Base-by-base conservation (phyloP, 2,329 filamentous ascomycete species). In the Mycosphaerelloides madeirae region DNA sequence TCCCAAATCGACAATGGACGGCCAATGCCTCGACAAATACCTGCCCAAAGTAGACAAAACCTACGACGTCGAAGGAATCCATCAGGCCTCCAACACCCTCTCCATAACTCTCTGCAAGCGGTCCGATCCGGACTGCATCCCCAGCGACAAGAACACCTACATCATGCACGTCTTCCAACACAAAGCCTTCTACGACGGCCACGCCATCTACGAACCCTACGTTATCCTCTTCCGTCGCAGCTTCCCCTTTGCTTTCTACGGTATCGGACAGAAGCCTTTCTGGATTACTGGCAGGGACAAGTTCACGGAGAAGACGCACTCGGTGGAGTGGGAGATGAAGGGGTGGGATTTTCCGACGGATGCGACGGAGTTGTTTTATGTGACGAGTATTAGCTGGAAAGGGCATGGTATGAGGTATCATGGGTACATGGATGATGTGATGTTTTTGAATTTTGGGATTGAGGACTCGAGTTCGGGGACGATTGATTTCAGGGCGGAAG, bases 1-100 rank as follows among this genome's bases (percentile, higher is more conserved):
- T 1, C 60, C 65, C 1, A 44, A 58, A 1, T 65, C 68, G 0
- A 50, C 53, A 0, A 46, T 41, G 2, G 54, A 55, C 1, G 78
- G 65, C 9, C 51, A 58, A 28, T 81, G 78, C 53, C 63, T 80
- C 41, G 75, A 77, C 0, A 50, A 58, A 12, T 43, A 68, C 0
- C 53, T 56, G 1, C 49, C 55, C 0, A 47, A 65, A 3, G 31
- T 22, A 46, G 66, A n/a, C 38, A 38, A 42, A 18, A 14, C 14
- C 14, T 35, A 43, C 7, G 9, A 25, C 9, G 22, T 25, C 22
- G 47, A 50, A 34, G 16, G 73, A 77, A 71, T 80, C 16, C 78
- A 81, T 53, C 78, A 82, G 58, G 73, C 78, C 4, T 80, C 77
- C 14, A 82, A 82, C 58, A 77, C 76, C 1, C 65, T 81, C 0